Evolutionary conservation across 73 alveolate genomes (phyloP), one percentile per base, ranked within the genome.

Genomic region (Paraurostyla sp.): DNA sequence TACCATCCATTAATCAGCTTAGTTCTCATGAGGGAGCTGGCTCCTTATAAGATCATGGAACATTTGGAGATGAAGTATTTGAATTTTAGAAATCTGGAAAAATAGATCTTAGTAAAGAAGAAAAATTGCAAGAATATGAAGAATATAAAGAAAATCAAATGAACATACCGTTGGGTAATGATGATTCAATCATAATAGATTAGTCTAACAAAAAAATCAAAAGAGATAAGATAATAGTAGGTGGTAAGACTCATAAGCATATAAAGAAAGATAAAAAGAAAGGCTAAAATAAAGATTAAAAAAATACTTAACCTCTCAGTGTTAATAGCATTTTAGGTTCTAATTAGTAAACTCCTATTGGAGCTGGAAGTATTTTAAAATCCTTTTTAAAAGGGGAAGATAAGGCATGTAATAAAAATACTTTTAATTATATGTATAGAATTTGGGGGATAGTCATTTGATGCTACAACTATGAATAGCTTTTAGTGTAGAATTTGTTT

Each of bases 401-500:
- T 6, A 15, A 69, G 29, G 9, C 33, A 69, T 33, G 84, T 69
- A 38, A 15, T 46, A 69, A 36, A 9, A 69, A 11, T 63, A 25
- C 29, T 63, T 30, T 11, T 63, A 16, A 25, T 63, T 15, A 9
- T 22, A 38, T 69, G n/a, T 11, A 69, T 15, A 41, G 38, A 15
- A 11, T 69, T 25, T 11, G 35, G 65, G 62, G 11, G 29, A 40
- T 22, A n/a, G 45, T 38, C 54, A 7, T 69, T 69, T 69, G 65
- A 43, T 27, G 41, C 27, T 15, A n/a, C 29, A 40, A 41, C 84
- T 22, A 41, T 69, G 58, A 38, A 32, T 69, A 69, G 35, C 52
- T 49, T 23, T 46, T 25, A 43, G 27, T 75, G 87, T 48, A 73
- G 87, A 16, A 75, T 75, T 18, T 75, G 87, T 49, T 49, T 75